Conservation (phyloP, 371 early-diverging fungal species). For the Apophysomyces ossiformis region DNA sequence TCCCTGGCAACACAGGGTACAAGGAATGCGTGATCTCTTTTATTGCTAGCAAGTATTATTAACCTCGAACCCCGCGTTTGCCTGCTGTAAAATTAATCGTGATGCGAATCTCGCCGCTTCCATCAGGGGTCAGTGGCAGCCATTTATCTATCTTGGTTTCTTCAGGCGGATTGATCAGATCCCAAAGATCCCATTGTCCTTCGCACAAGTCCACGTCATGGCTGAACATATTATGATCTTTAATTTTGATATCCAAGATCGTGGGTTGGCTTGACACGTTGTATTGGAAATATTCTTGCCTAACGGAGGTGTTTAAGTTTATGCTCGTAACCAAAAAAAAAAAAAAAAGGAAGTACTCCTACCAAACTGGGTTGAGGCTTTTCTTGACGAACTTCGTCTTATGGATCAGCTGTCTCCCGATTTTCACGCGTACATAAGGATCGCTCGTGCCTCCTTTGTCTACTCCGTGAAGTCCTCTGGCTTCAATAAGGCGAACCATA, state of each 20-base stretch:
- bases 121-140: conserved; percentile 44
- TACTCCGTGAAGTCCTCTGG: conserved; percentile 65
- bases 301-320: conserved; percentile 11
- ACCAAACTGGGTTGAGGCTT: conserved; percentile 76
- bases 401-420: conserved; percentile 60
- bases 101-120: conserved; percentile 49
- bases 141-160: conserved; percentile 36
- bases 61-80: neutral
- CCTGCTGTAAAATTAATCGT: conserved; percentile 29
- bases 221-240: conserved; percentile 71
- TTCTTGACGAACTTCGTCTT: conserved; percentile 83
- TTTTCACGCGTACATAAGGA: conserved; percentile 60
- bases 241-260: conserved; percentile 60
- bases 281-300: conserved; percentile 43
- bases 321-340: neutral
- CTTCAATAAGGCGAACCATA: conserved; percentile 56
- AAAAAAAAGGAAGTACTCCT: conserved; percentile 6
- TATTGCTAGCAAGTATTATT: neutral
- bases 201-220: conserved; percentile 68
- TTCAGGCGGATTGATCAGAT: conserved; percentile 43
- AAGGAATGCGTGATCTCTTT: too few species aligned
- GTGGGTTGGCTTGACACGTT: conserved; percentile 44
- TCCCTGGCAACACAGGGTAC: too few species aligned
- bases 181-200: conserved; percentile 63
- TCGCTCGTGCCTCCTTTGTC: conserved; percentile 69